These are phyloP conservation scores for Lachnellula cervina DNA, from an alignment of 2,329 filamentous ascomycete genomes.

Conservation along the genomic window DNA sequence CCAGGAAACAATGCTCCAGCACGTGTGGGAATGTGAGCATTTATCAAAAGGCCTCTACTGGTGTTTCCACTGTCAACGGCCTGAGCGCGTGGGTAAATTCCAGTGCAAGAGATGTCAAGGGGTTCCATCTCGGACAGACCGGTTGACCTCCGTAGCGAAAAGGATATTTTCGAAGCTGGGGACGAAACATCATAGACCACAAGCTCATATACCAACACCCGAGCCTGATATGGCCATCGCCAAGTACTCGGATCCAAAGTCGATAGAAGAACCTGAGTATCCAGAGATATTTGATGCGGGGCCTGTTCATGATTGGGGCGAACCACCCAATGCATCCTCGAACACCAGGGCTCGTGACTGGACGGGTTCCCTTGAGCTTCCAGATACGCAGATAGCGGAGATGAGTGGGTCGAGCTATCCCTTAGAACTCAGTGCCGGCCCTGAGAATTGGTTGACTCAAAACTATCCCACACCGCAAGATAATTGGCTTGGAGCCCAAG, in stretches of 20 bases:
- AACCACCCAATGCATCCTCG: constrained; percentile 5
- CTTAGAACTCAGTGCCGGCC: constrained; percentile 15
- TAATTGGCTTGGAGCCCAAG: constrained; percentile 12
- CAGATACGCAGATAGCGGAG: constrained; percentile 23
- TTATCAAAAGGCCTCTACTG: constrained; percentile 26
- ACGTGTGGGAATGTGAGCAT: constrained; percentile 26
- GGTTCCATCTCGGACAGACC: constrained; percentile 19
- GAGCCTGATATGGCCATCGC: constrained; percentile 11
- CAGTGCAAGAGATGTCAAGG: constrained; percentile 25
- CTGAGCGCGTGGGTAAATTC: constrained; percentile 23
- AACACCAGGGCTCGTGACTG: constrained; percentile 6
- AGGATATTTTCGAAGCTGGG: constrained; percentile 27
- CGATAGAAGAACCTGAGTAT: constrained; percentile 2
- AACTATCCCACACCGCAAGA: constrained; percentile 15
- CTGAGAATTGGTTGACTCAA: constrained; percentile 16
- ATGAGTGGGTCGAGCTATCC: constrained; percentile 22
- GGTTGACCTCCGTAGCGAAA: constrained; percentile 25
- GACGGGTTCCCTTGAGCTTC: constrained; percentile 19
- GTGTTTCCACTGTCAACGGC: constrained; percentile 26
- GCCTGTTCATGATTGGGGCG: constrained; percentile 8
- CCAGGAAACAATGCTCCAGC: constrained; percentile 26
- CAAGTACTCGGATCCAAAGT: constrained; percentile 7
- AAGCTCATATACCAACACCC: constrained; percentile 1
- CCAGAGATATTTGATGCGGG: constrained; percentile 7
- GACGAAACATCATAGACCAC: constrained; percentile 14